These are phyloP conservation scores for Ceratobasidium sp. DNA, from an alignment of 1,284 basidiomycete genomes.

Conservation along the genomic window DNA sequence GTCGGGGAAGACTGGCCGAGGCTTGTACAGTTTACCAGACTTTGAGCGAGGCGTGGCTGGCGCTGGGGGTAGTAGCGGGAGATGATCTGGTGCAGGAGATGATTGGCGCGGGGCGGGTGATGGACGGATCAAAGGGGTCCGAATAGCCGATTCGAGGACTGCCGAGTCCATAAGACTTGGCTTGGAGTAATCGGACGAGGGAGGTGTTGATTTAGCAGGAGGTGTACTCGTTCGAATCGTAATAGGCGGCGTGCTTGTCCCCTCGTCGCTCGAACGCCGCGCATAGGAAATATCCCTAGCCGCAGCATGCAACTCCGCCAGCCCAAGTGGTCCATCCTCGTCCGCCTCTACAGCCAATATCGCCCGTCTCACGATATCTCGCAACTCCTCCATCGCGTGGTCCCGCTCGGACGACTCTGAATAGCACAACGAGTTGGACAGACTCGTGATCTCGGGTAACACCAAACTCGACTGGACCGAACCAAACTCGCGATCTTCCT, in stretches of 20 bases:
- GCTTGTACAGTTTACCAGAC: constrained; percentile 30
- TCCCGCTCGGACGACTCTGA: constrained; percentile 29
- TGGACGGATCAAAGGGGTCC: constrained; percentile 24
- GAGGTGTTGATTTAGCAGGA: constrained; percentile 9
- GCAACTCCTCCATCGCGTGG: constrained; percentile 38
- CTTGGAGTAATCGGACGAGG: not conserved
- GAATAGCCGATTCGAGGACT: constrained; percentile 13
- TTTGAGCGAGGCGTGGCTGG: constrained; percentile 30
- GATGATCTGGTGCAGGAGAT: not conserved
- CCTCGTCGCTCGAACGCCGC: constrained; percentile 12
- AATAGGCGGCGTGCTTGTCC: not conserved
- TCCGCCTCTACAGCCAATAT: constrained; percentile 25
- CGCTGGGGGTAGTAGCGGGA: not conserved
- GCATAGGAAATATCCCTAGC: constrained; percentile 29
- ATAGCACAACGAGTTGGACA: constrained; percentile 32
- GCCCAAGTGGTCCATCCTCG: constrained; percentile 18
- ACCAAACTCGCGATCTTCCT: constrained; percentile 19
- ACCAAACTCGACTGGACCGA: constrained; percentile 21
- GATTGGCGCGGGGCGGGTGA: constrained; percentile 4
- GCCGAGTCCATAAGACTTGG: constrained; percentile 17
- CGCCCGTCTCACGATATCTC: constrained; percentile 27
- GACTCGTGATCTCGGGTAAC: constrained; percentile 30
- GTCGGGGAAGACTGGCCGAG: constrained; percentile 22
- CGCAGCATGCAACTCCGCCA: constrained; percentile 32
- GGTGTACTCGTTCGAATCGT: constrained; percentile 4